Conservation (phyloP, 139 green algal species). For the Chlamydomonas sp. region DNA sequence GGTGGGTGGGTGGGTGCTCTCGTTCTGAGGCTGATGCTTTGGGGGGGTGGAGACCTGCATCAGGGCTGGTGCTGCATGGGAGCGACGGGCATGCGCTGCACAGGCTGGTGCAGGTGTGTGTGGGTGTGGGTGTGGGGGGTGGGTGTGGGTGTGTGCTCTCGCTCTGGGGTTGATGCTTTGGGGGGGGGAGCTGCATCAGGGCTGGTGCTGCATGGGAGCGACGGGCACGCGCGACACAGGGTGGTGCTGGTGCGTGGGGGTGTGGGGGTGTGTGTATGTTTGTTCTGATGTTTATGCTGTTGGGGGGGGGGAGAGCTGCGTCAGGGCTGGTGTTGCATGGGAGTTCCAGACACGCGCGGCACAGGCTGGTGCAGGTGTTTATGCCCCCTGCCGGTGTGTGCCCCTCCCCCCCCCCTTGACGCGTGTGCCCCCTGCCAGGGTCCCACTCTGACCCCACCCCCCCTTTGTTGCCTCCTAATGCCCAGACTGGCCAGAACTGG, state of each 20-base stretch:
- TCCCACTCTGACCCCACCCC: too few relatives aligned
- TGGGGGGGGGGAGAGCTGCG: conserved; percentile 71
- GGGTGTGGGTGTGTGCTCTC: too few relatives aligned
- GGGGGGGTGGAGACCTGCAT: too few relatives aligned
- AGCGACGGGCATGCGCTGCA: conserved; percentile 65
- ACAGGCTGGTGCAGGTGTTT: conserved; percentile 86
- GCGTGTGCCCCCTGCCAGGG: too few relatives aligned
- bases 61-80: conserved; percentile 73
- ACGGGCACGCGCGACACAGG: conserved; percentile 71
- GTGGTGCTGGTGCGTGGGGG: conserved; percentile 50
- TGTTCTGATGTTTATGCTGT: conserved; percentile 64
- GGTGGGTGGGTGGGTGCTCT: too few relatives aligned
- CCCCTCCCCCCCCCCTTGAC: conserved; percentile 70
- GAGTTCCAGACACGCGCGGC: conserved; percentile 62
- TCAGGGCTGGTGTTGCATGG: conserved; percentile 72
- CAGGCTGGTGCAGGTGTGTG: conserved; percentile 75
- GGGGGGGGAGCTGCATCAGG: too few relatives aligned
- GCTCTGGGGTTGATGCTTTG: too few relatives aligned
- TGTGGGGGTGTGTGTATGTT: conserved; percentile 75
- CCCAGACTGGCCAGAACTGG: conserved; percentile 58
- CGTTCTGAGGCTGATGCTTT: too few relatives aligned
- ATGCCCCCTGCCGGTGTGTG: too few relatives aligned
- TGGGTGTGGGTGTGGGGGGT: too few relatives aligned
- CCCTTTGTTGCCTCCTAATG: not conserved
- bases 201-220: conserved; percentile 72